phyloP scores from a whole-genome alignment of 306 rosid genomes.

The Corylus americana region DNA sequence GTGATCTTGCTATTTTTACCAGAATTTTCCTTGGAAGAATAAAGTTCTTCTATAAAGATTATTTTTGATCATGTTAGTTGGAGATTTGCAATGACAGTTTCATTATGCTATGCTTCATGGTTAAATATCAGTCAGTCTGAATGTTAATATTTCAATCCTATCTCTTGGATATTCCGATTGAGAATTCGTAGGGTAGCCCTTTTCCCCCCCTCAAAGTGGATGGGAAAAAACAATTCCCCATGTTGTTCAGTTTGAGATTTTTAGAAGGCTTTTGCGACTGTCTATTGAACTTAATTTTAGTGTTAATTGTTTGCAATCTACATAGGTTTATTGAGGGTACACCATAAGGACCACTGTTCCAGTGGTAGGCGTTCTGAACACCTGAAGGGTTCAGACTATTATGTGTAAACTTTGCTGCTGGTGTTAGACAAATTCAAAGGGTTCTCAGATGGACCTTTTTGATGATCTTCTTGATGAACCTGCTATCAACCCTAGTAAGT shows the following conservation, averaged over 20 bases:
- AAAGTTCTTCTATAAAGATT: neutral
- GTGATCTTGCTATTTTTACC: neutral
- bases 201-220: neutral
- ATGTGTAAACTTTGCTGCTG: constrained; percentile 3
- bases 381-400: neutral
- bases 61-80: neutral
- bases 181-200: neutral
- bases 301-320: neutral
- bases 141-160: too few relatives aligned
- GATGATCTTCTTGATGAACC: constrained; percentile 53
- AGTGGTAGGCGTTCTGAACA: neutral
- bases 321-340: neutral
- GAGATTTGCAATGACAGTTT: neutral
- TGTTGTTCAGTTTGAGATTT: neutral
- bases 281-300: neutral
- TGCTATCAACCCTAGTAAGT: constrained; percentile 41
- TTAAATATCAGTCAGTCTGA: neutral
- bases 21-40: neutral
- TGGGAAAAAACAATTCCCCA: neutral
- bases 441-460: constrained; percentile 55
- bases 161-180: neutral
- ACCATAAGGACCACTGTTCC: neutral
- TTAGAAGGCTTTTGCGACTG: neutral
- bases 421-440: constrained; percentile 1
- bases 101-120: neutral